Evolutionary conservation across 345 rosid genomes (phyloP), one percentile per base, ranked within the genome.

Genomic region (Camelina hispida): DNA sequence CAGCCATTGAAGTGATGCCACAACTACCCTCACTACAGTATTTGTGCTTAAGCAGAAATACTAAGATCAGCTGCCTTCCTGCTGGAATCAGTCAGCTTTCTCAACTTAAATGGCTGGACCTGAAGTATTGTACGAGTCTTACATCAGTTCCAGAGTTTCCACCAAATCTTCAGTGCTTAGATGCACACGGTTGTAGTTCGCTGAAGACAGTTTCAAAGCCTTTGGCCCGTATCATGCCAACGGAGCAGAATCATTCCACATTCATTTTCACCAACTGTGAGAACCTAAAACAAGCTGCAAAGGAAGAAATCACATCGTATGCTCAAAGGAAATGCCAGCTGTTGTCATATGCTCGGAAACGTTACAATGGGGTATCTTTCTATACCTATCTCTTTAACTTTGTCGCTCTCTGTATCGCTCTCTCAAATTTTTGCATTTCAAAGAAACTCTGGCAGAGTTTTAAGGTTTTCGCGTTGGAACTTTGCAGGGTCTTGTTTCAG

Each of bases 121-220:
- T 74, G 52, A 66, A 66, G 78, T 66, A 46, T n/a, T 74, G 78
- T 11, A 74, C 0, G 14, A 66, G 48, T 37, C 72, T 74, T 15
- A 25, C 61, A 37, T 47, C 61, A 35, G 2, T 74, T 46, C 52
- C 72, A 56, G 46, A 17, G 58, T 8, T 74, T 16, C 78, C 78
- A 37, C 72, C 78, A 47, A 74, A 74, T 23, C 78, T 74, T 1
- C 60, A 38, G 9, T 23, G 9, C 61, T 58, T 74, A 23, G 53
- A 75, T 38, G 79, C 55, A 50, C 73, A 75, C 3, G 68, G 73
- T 1, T 75, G 79, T 40, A 48, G 25, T 4, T 58, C 44, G 0
- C 54, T 75, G 44, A 58, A 57, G 63, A 56, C 72, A 12, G 46
- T 66, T 44, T 7, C 67, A 0, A 71, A 50, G 4, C 76, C 76